phyloP scores from a whole-genome alignment of 352 stramenopile species.

The Pythium guiyangense region DNA sequence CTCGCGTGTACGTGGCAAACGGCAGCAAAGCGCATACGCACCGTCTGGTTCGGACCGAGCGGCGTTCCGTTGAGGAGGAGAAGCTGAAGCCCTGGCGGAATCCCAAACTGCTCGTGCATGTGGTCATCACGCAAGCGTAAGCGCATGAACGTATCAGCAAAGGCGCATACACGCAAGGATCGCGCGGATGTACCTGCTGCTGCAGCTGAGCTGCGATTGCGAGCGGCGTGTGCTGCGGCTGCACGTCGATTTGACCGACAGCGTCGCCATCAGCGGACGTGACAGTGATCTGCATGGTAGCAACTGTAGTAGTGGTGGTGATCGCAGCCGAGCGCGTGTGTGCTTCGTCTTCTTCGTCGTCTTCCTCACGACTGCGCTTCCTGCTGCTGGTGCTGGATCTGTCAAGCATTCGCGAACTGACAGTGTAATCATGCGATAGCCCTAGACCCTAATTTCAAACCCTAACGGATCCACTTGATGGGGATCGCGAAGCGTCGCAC shows the following conservation, averaged over 20 bases:
- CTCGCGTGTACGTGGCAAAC: not conserved
- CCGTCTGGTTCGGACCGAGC: conserved; percentile 46
- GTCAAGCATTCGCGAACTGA: not conserved
- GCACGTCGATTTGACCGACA: conserved; percentile 46
- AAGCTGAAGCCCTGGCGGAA: conserved; percentile 44
- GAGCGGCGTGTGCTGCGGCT: conserved; percentile 40
- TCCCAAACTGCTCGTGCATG: conserved; percentile 45
- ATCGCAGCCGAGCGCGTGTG: not conserved
- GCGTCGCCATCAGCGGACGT: conserved; percentile 58
- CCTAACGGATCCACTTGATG: not conserved
- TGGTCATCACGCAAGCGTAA: not conserved
- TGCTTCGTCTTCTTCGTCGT: not conserved
- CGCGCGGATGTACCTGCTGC: conserved; percentile 33
- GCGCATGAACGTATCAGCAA: not conserved
- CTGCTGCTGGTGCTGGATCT: not conserved
- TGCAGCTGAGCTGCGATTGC: conserved; percentile 42
- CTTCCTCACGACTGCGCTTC: conserved; percentile 8
- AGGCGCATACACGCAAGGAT: not conserved
- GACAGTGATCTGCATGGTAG: conserved; percentile 58
- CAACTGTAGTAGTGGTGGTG: conserved; percentile 19
- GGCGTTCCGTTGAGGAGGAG: conserved; percentile 61
- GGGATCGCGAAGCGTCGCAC: not conserved
- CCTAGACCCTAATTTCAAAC: not conserved
- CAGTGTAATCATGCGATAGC: not conserved
- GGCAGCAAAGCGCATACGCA: conserved; percentile 11